Base-by-base conservation (phyloP, 169 alveolate species). In the Eimeria praecox region DNA sequence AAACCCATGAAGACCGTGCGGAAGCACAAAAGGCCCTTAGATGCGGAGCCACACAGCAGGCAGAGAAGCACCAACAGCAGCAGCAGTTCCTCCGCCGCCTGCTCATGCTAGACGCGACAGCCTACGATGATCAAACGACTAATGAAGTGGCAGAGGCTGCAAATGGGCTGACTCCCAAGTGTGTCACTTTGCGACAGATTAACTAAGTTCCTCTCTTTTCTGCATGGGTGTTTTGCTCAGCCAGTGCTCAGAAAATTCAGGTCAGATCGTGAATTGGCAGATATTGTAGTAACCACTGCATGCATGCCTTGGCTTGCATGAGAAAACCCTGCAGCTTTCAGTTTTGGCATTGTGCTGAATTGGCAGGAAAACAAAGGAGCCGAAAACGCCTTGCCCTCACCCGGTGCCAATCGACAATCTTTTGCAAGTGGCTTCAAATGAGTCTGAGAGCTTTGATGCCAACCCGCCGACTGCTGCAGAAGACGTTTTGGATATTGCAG, bases 1-100 rank as follows among this genome's bases (percentile, higher is more conserved):
- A 62, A 40, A 83, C 82, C 24, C 42, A 87, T 10, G 93, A 69
- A 62, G 82, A 62, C 49, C 78, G 64, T n/a, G 20, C 42, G 66
- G 83, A 87, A 40, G 82, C 93, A 42, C 93, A 56, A 71, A 69
- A 62, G 27, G 64, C 82, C 40, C 78, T 33, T 40, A 22, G 62
- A 38, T 4, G 78, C 24, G 93, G 82, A 40, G 46, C 59, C 30
- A 40, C 71, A 10, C 93, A 87, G 35, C 93, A 59, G 83, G 66
- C 49, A 52, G 78, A 35, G 62, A 46, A 62, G 64, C 30, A 87
- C 42, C 82, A 87, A 22, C 83, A 87, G 52, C 93, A 87, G 49
- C 93, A 87, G 82, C 93, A 87, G 5, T 62, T 87, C 52, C 93
- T 87, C 12, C 93, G 93, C 49, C 93, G 93, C 82, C 20, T 87